Conservation (phyloP, 2,329 filamentous ascomycete species). For the Fusarium sp. region DNA sequence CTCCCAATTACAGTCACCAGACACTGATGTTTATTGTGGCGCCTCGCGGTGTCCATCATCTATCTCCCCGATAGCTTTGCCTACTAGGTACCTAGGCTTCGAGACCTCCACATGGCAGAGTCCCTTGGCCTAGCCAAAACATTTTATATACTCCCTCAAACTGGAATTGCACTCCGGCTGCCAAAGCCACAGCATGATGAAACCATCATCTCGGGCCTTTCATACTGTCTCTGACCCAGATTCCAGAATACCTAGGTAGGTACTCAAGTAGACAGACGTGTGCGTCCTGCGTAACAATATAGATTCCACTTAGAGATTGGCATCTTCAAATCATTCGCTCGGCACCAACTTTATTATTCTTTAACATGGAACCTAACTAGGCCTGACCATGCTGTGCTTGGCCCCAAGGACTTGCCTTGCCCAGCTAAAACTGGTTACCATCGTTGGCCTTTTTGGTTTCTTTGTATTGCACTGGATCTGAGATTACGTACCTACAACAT, state of each 20-base stretch:
- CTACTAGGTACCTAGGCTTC: neutral
- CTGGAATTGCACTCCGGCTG: neutral
- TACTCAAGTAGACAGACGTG: neutral
- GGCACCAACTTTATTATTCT: slow-evolving; percentile 6
- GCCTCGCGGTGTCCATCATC: neutral
- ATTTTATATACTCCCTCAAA: slow-evolving; percentile 10
- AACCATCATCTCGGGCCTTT: slow-evolving; percentile 7
- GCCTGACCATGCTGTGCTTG: slow-evolving; percentile 13
- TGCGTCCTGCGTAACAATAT: neutral
- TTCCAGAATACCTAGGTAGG: neutral
- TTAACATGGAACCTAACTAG: slow-evolving; percentile 6
- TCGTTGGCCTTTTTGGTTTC: neutral
- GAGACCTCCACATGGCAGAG: neutral
- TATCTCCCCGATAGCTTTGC: neutral
- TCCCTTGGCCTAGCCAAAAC: slow-evolving; percentile 4
- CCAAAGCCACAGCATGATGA: slow-evolving; percentile 8
- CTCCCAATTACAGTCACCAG: too few species aligned
- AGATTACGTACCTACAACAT: neutral
- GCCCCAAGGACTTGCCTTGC: neutral
- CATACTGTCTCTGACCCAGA: neutral
- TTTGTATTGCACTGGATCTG: neutral
- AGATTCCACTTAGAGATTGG: slow-evolving; percentile 9
- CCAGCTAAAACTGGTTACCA: slow-evolving; percentile 1
- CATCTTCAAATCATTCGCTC: neutral
- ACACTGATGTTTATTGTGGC: too few species aligned